phyloP scores from a whole-genome alignment of 257 asterid genomes.

The Leonotis leonurus region DNA sequence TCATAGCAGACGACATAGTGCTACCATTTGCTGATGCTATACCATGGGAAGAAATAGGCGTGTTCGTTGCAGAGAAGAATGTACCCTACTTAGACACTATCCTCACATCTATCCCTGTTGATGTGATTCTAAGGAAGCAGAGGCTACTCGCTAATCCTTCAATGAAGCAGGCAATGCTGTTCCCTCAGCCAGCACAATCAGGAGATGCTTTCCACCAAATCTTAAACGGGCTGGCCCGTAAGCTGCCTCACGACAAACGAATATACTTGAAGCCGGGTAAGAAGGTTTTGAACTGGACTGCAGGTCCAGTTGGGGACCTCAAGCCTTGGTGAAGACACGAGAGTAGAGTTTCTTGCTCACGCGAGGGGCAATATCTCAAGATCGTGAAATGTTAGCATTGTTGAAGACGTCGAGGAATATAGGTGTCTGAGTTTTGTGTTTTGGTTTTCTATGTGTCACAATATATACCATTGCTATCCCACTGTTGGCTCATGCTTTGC shows the following conservation, averaged over 20 bases:
- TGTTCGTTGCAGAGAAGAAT: slow-evolving; percentile 40
- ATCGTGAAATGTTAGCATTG: background rate
- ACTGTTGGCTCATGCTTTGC: background rate
- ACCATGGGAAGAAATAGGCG: slow-evolving; percentile 52
- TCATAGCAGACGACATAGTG: slow-evolving; percentile 80
- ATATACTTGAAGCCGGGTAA: slow-evolving; percentile 32
- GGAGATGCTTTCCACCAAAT: slow-evolving; percentile 84
- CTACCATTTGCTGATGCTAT: slow-evolving; percentile 63
- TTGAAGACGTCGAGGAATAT: background rate
- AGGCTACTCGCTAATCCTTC: slow-evolving; percentile 49
- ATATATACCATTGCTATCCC: background rate
- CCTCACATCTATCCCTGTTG: slow-evolving; percentile 40
- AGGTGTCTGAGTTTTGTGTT: background rate
- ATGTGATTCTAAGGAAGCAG: slow-evolving; percentile 60
- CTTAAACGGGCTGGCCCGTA: slow-evolving; percentile 62
- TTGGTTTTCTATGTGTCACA: background rate
- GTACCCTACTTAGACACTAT: slow-evolving; percentile 47
- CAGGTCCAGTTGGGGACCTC: slow-evolving; percentile 44
- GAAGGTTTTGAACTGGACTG: slow-evolving; percentile 39
- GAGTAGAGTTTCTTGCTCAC: background rate
- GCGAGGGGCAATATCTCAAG: background rate
- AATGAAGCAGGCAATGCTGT: slow-evolving; percentile 51
- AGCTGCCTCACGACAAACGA: slow-evolving; percentile 32
- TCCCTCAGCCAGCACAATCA: slow-evolving; percentile 59
- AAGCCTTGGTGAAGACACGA: slow-evolving; percentile 53